phyloP scores from a whole-genome alignment of 805 yeast genomes.

The Cephaloascus albidus region DNA sequence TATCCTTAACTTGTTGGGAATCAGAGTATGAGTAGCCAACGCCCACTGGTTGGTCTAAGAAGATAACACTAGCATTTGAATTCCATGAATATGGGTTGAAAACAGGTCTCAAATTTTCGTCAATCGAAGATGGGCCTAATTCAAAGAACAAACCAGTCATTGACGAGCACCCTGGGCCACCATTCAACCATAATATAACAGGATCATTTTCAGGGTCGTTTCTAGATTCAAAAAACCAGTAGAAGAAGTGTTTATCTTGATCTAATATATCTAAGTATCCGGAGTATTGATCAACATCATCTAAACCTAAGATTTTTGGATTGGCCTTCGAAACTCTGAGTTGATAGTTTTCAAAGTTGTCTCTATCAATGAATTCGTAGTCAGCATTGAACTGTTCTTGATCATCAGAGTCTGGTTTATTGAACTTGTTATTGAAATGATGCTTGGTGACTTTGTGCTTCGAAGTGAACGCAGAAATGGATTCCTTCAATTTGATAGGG shows the following conservation, averaged over 20 bases:
- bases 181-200: constrained; percentile 23
- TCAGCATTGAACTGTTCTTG: background rate
- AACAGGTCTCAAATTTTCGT: constrained; percentile 16
- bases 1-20: constrained; percentile 14
- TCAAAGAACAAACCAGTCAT: constrained; percentile 24
- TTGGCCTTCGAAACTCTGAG: constrained; percentile 38
- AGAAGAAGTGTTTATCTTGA: constrained; percentile 32
- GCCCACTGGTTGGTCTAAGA: constrained; percentile 26
- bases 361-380: constrained; percentile 12
- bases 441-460: background rate
- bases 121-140: constrained; percentile 22
- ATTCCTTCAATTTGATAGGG: background rate
- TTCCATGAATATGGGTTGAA: constrained; percentile 22
- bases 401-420: background rate
- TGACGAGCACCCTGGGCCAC: constrained; percentile 27
- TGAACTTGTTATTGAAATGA: background rate
- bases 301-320: constrained; percentile 24
- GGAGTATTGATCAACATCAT: constrained; percentile 20
- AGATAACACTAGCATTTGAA: constrained; percentile 27
- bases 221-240: constrained; percentile 35
- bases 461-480: background rate
- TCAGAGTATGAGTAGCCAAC: constrained; percentile 24
- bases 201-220: constrained; percentile 30
- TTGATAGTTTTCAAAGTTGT: constrained; percentile 32
- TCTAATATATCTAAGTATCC: constrained; percentile 23